Conservation (phyloP, 257 asterid genomes). For the Phtheirospermum japonicum region DNA sequence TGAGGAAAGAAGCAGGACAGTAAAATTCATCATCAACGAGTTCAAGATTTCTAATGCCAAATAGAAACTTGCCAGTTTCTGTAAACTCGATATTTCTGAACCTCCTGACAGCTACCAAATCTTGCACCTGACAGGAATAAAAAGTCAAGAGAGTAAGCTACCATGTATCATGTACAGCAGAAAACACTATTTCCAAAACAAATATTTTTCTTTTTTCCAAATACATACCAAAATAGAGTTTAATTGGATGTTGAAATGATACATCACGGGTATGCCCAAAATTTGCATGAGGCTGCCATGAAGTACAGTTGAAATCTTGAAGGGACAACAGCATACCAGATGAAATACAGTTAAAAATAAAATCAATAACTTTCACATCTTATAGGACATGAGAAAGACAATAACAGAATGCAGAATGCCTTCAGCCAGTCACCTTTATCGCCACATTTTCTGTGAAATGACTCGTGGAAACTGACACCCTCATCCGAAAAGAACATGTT, state of each 20-base stretch:
- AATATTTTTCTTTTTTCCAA: constrained; percentile 5
- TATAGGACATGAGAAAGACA: constrained; percentile 9
- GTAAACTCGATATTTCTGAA: constrained; percentile 64
- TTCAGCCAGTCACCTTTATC: constrained; percentile 72
- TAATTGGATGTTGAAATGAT: constrained; percentile 96
- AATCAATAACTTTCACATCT: constrained; percentile 16
- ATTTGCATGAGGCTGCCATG: constrained; percentile 70
- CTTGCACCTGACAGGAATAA: constrained; percentile 64
- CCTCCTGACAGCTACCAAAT: constrained; percentile 74
- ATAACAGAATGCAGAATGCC: constrained; percentile 29
- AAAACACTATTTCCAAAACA: constrained; percentile 24
- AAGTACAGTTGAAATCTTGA: constrained; percentile 71
- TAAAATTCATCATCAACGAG: no score
- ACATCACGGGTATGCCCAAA: constrained; percentile 69
- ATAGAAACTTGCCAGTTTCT: constrained; percentile 44
- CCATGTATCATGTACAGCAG: constrained; percentile 23
- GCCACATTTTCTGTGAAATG: constrained; percentile 84
- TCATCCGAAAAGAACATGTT: constrained; percentile 70
- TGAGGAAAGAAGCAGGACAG: constrained; percentile 8
- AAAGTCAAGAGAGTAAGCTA: constrained; percentile 24
- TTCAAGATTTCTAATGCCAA: constrained; percentile 4
- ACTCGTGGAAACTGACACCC: constrained; percentile 58
- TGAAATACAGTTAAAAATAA: constrained; percentile 26
- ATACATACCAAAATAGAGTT: constrained; percentile 79
- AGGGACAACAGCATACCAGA: constrained; percentile 25